Evolutionary conservation across 257 asterid species (phyloP), one percentile per base, ranked within the genome.

Genomic region (Salvia hispanica): DNA sequence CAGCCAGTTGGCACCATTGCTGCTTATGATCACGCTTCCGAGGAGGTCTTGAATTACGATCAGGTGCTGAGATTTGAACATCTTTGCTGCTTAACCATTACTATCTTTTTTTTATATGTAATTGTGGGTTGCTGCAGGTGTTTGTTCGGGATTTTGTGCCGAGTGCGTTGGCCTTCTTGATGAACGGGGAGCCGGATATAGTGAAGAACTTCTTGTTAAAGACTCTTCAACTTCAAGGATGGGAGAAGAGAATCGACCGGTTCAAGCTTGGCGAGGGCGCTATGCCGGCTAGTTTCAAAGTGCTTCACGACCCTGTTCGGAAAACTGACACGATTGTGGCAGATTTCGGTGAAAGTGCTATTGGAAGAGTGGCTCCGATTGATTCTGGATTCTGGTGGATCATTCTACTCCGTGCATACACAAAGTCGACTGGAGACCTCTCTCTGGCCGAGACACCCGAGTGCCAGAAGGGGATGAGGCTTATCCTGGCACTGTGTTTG

Each of bases 381-480:
- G 96, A 88, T 71, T 88, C 96, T 16, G 96, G 96, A 43, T 88
- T 88, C 84, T 88, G 96, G 96, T 88, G 96, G 96, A 88, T 88
- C 39, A 84, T 88, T 78, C 91, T 88, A 50, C 90, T 88, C 58
- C 95, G 95, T 11, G 95, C 95, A 0, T 88, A 88, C 66, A 86
- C 95, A 57, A 86, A 88, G 67, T 84, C 96, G 14, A 88, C 96
- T 0, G 96, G 96, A 71, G 96, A 88, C 69, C 74, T 70, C n/a
- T 67, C 89, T 71, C 82, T 88, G 57, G 73, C 96, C 10, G 96
- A 88, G 72, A 86, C 86, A 9, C 85, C 91, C 0, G 95, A 88
- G 83, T 83, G 90, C 76, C 95, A 88, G 62, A 88, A 86, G 79
- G 95, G 96, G 57, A 84, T 88, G 87, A 81, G 87, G 45, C 89